Percentiles rank a stretch among this genome's conserved stretches.
phyloP scores from a whole-genome alignment of 2,329 filamentous ascomycete genomes.

The Colletotrichum sp. region DNA sequence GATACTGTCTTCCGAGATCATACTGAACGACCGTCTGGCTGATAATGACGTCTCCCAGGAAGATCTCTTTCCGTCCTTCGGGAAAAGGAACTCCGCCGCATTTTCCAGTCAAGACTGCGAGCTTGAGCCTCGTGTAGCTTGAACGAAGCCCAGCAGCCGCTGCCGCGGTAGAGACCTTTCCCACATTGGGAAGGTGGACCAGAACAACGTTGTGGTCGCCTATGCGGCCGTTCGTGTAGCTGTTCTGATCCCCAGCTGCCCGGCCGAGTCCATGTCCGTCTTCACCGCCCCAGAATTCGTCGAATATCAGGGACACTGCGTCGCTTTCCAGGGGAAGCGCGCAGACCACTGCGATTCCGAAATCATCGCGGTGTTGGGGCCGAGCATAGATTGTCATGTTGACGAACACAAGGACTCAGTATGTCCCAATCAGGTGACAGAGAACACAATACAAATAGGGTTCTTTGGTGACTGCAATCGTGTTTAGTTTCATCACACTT shows the following conservation, averaged over 20 bases:
- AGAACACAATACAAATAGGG: rapidly evolving
- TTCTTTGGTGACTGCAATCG: background rate
- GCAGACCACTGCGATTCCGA: background rate
- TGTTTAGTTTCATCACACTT: rapidly evolving
- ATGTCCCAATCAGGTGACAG: rapidly evolving
- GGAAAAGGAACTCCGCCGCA: slow-evolving; percentile 26
- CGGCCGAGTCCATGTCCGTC: slow-evolving; percentile 26
- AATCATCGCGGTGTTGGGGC: background rate
- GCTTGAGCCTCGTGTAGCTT: slow-evolving; percentile 33
- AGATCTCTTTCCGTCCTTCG: background rate
- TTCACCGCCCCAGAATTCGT: background rate
- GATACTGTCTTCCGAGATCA: slow-evolving; percentile 25
- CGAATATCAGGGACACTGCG: background rate
- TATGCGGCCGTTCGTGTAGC: slow-evolving; percentile 29
- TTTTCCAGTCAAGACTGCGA: slow-evolving; percentile 27
- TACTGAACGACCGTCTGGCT: slow-evolving; percentile 27
- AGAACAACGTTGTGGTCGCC: slow-evolving; percentile 34
- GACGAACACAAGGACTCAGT: background rate
- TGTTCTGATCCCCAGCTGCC: slow-evolving; percentile 30
- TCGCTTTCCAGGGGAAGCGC: background rate
- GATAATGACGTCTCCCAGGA: slow-evolving; percentile 37
- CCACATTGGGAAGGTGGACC: slow-evolving; percentile 31
- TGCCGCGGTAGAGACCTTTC: slow-evolving; percentile 26
- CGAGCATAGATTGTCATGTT: background rate
- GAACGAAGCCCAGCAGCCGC: slow-evolving; percentile 11